Evolutionary conservation across 768 basidiomycete genomes (phyloP).

Genomic region (Auricularia sp.): DNA sequence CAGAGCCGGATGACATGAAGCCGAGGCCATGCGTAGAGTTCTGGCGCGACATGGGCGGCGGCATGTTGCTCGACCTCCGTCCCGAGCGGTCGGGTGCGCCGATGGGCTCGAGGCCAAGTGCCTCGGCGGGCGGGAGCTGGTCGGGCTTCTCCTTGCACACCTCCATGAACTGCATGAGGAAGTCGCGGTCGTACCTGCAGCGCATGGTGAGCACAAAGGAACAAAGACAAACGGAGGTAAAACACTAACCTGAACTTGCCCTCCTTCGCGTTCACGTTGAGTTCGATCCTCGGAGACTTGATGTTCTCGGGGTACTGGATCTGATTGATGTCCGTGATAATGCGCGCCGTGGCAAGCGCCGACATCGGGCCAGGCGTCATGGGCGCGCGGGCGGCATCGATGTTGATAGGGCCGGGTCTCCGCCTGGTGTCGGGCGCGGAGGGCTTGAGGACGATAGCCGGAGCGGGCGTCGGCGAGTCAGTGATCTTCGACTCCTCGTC

Average conservation of each 20-base stretch:
- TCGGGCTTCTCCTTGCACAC: conserved; percentile 95
- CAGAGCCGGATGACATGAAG: conserved; percentile 3
- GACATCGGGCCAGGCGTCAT: conserved; percentile 16
- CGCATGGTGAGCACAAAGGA: neutral
- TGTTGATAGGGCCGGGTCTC: conserved; percentile 5
- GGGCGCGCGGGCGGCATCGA: conserved; percentile 5
- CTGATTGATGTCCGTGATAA: conserved; percentile 70
- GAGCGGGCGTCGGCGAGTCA: conserved; percentile 9
- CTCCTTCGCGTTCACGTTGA: conserved; percentile 73
- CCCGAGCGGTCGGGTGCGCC: conserved; percentile 19
- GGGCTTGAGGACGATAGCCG: conserved; percentile 9
- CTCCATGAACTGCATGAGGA: conserved; percentile 92
- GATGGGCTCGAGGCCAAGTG: conserved; percentile 77
- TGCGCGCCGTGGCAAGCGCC: conserved; percentile 63
- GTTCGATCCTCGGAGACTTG: conserved; percentile 69
- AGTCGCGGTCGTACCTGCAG: conserved; percentile 86
- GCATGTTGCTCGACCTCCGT: conserved; percentile 34
- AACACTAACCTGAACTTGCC: conserved; percentile 73
- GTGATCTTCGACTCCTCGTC: conserved; percentile 15
- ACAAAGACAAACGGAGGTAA: conserved; percentile 1
- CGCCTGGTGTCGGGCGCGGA: neutral
- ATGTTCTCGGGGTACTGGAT: conserved; percentile 78
- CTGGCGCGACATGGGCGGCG: conserved; percentile 32
- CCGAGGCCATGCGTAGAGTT: conserved; percentile 11
- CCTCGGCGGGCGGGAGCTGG: conserved; percentile 76